Percentiles rank a stretch among this genome's conserved stretches.
These are phyloP conservation scores for Linderina pennispora DNA, from an alignment of 192 early-diverging fungal genomes.

Conservation along the genomic window DNA sequence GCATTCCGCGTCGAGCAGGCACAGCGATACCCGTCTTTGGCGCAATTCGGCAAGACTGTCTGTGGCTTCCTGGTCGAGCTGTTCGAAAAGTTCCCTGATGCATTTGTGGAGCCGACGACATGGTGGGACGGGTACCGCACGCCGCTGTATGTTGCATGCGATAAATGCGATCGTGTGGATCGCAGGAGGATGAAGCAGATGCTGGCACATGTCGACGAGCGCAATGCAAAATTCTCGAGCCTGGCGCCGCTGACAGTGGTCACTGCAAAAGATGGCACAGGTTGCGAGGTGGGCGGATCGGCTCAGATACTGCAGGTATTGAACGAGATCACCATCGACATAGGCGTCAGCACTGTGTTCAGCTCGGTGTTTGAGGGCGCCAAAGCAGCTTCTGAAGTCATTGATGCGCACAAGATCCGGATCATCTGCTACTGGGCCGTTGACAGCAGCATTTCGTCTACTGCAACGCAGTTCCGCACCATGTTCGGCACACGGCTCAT, in stretches of 20 bases:
- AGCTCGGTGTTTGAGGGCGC: constrained; percentile 4
- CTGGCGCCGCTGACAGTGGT: background rate
- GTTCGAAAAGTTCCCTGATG: constrained; percentile 30
- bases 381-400: background rate
- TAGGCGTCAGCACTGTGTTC: constrained; percentile 2
- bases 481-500: constrained; percentile 15
- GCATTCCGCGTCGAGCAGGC: constrained; percentile 18
- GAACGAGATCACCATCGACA: constrained; percentile 5
- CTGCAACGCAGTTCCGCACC: constrained; percentile 9
- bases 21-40: constrained; percentile 11
- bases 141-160: constrained; percentile 6
- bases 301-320: constrained; percentile 13
- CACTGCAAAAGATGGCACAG: too few relatives aligned
- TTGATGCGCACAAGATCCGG: constrained; percentile 6
- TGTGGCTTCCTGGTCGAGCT: constrained; percentile 14
- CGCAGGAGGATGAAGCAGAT: background rate
- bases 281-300: too few relatives aligned
- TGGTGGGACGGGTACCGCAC: constrained; percentile 22
- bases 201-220: constrained; percentile 12
- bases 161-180: background rate
- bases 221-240: constrained; percentile 16
- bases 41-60: constrained; percentile 4
- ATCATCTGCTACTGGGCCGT: constrained; percentile 37
- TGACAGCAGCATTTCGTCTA: constrained; percentile 4
- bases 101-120: constrained; percentile 43